Evolutionary conservation across 495 filamentous ascomycete species (phyloP), one percentile per base, ranked within the genome.

Genomic region (Entonaema liquescens): DNA sequence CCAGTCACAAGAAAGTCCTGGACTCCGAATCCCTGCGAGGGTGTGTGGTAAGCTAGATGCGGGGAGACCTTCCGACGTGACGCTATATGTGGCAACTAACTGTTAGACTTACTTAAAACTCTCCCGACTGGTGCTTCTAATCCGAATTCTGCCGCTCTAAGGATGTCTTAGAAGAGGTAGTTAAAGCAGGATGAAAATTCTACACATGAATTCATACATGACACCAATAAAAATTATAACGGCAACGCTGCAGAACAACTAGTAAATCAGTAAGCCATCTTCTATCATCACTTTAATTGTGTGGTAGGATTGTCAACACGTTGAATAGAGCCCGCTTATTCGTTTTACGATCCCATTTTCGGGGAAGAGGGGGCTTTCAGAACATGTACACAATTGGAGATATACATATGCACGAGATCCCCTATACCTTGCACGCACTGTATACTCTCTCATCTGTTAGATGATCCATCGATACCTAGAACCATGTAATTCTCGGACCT

Each of bases 1-100:
- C 62, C 68, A 66, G 62, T 65, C 65, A 57, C 50, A 29, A 28
- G 33, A 50, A 50, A 65, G 58, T 53, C 62, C 50, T 71, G 23
- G 57, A 52, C 50, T 42, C 33, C 23, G 12, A 29, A 36, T 44
- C 47, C 60, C 62, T 61, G 47, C 23, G 56, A 56, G 62, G 29
- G 35, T 25, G 19, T 54, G 56, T 59, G 29, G 44, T 64, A 59
- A 58, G 61, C 55, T 59, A 36, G 59, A 66, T 71, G 68, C 62
- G 68, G 68, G 68, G 62, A 44, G 52, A 25, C 40, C 28, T 65
- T 71, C 68, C 68, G 50, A 40, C 23, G 50, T 31, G 3, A 62
- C 49, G 28, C 61, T 40, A 59, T 52, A 31, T 38, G 47, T 56
- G 28, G 67, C 59, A 65, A 61, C 50, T 49, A 55, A 49, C 26